These are phyloP conservation scores for Salvia rosmarinus DNA, from an alignment of 257 asterid genomes.

Conservation along the genomic window DNA sequence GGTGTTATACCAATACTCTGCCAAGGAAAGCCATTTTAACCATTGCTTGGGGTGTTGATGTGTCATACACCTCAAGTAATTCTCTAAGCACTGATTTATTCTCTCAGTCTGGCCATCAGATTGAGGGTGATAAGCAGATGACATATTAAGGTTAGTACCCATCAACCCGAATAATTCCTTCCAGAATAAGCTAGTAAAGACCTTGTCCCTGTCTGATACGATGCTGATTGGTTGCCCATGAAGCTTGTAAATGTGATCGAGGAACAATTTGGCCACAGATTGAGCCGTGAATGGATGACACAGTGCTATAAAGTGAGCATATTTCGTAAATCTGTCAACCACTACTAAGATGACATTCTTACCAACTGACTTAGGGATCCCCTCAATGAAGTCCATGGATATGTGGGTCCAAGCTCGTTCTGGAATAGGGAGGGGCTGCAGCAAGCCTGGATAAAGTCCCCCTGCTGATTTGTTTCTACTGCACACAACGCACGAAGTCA, in stretches of 20 bases:
- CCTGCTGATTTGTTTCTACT: too few relatives aligned
- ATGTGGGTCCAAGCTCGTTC: too few relatives aligned
- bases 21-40: background rate
- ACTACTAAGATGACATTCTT: too few relatives aligned
- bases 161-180: background rate
- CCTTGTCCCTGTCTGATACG: background rate
- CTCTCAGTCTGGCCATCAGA: slow-evolving; percentile 17
- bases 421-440: too few relatives aligned
- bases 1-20: background rate
- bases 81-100: slow-evolving; percentile 19
- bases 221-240: slow-evolving; percentile 13
- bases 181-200: background rate
- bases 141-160: background rate
- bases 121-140: slow-evolving; percentile 16
- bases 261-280: background rate
- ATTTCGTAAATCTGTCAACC: too few relatives aligned
- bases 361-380: too few relatives aligned
- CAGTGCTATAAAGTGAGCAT: too few relatives aligned
- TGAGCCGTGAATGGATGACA: too few relatives aligned
- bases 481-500: too few relatives aligned
- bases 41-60: background rate
- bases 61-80: background rate
- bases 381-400: too few relatives aligned
- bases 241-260: background rate
- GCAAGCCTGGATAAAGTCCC: too few relatives aligned